phyloP scores from a whole-genome alignment of 1,139 yeast genomes.

The Kazachstania sp. region DNA sequence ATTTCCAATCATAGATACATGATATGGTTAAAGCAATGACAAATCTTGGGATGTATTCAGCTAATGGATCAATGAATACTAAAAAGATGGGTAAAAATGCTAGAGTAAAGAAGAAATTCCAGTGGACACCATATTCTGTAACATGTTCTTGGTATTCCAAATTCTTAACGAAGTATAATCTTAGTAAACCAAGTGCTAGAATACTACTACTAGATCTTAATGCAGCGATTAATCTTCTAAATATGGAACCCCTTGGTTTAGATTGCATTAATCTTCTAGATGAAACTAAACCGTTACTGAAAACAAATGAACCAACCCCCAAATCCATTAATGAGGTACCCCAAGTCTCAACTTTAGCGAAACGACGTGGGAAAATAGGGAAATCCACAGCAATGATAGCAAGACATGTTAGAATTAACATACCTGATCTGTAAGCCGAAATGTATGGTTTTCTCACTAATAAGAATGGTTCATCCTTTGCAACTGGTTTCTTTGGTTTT shows the following conservation, averaged over 20 bases:
- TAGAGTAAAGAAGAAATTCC: slow-evolving; percentile 92
- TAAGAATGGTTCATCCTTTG: slow-evolving; percentile 6
- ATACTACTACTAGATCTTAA: slow-evolving; percentile 39
- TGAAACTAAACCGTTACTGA: slow-evolving; percentile 87
- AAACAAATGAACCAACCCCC: slow-evolving; percentile 98
- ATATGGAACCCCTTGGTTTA: slow-evolving; percentile 29
- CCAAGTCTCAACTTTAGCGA: slow-evolving; percentile 98
- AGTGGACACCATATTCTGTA: slow-evolving; percentile 89
- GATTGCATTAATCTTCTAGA: slow-evolving; percentile 48
- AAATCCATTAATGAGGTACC: slow-evolving; percentile 96
- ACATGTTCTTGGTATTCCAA: slow-evolving; percentile 92
- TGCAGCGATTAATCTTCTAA: slow-evolving; percentile 38
- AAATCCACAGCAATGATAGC: slow-evolving; percentile 94
- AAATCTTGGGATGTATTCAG: slow-evolving; percentile 47
- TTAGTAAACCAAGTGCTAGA: slow-evolving; percentile 57
- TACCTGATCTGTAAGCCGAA: slow-evolving; percentile 77
- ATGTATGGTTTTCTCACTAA: slow-evolving; percentile 49
- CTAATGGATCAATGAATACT: slow-evolving; percentile 48
- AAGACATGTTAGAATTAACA: slow-evolving; percentile 78
- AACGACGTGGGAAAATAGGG: slow-evolving; percentile 74
- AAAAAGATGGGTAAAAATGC: slow-evolving; percentile 64
- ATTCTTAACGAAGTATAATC: slow-evolving; percentile 70
- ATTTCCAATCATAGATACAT: slow-evolving; percentile 47
- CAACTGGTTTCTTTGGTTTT: background rate
- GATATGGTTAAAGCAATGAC: slow-evolving; percentile 52